These are phyloP conservation scores for Cladosporium sp. DNA, from an alignment of 2,329 filamentous ascomycete genomes.

Conservation along the genomic window DNA sequence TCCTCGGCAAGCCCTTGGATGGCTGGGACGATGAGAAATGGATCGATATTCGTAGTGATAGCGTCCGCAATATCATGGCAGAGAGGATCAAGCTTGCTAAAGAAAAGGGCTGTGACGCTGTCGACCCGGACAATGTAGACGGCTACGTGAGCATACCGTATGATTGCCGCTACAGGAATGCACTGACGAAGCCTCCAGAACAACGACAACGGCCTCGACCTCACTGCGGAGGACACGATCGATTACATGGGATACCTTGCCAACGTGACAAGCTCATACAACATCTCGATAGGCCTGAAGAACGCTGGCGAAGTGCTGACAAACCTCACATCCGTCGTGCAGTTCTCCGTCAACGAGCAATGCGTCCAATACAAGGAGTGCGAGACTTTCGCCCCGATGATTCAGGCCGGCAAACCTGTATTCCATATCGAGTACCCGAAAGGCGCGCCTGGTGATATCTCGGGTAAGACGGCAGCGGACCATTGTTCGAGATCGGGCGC, in stretches of 20 bases:
- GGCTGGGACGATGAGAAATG: slow-evolving; percentile 64
- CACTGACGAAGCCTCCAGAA: not conserved
- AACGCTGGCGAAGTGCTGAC: slow-evolving; percentile 59
- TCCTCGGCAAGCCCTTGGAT: slow-evolving; percentile 53
- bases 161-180: not conserved
- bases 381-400: slow-evolving; percentile 51
- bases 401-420: slow-evolving; percentile 57
- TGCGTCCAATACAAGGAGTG: slow-evolving; percentile 59
- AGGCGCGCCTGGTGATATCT: slow-evolving; percentile 30
- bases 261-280: slow-evolving; percentile 46
- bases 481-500: slow-evolving; percentile 37
- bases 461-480: slow-evolving; percentile 22
- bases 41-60: slow-evolving; percentile 53
- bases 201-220: slow-evolving; percentile 42
- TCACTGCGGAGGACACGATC: slow-evolving; percentile 53
- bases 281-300: slow-evolving; percentile 61
- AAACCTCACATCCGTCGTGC: slow-evolving; percentile 45
- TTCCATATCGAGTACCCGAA: slow-evolving; percentile 68
- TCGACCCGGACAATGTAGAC: slow-evolving; percentile 31
- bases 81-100: slow-evolving; percentile 53
- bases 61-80: slow-evolving; percentile 60
- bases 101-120: slow-evolving; percentile 33
- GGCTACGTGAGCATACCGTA: slow-evolving; percentile 10
- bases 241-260: slow-evolving; percentile 58
- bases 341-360: slow-evolving; percentile 66